Conservation (phyloP, 306 rosid species). For the Medicago lupulina region DNA sequence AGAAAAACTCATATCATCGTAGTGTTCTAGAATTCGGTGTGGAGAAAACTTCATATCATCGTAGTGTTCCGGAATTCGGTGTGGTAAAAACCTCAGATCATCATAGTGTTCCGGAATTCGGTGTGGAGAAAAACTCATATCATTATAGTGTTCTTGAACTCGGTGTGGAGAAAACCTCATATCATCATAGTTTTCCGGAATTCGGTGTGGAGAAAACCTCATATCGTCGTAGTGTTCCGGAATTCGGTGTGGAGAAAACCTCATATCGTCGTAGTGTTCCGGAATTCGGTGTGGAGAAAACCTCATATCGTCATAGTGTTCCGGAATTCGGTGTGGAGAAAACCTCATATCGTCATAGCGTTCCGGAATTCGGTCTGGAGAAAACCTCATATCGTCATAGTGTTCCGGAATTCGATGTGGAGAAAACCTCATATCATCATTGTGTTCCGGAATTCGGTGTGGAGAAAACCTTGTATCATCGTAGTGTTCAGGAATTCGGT, state of each 20-base stretch:
- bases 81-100: no score
- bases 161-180: background rate
- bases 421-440: background rate
- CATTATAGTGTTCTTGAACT: background rate
- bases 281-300: background rate
- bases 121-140: background rate
- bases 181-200: background rate
- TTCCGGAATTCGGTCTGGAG: background rate
- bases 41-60: background rate
- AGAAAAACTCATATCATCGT: background rate
- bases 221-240: background rate
- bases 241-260: background rate
- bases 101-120: background rate
- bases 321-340: background rate
- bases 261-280: background rate
- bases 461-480: background rate
- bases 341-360: background rate
- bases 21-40: background rate
- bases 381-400: background rate
- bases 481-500: background rate
- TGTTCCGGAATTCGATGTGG: background rate
- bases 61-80: background rate
- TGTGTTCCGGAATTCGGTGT: background rate
- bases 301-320: background rate
- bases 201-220: background rate